These are phyloP conservation scores for Phytopythium mirpurense DNA, from an alignment of 352 stramenopile genomes.

Conservation along the genomic window DNA sequence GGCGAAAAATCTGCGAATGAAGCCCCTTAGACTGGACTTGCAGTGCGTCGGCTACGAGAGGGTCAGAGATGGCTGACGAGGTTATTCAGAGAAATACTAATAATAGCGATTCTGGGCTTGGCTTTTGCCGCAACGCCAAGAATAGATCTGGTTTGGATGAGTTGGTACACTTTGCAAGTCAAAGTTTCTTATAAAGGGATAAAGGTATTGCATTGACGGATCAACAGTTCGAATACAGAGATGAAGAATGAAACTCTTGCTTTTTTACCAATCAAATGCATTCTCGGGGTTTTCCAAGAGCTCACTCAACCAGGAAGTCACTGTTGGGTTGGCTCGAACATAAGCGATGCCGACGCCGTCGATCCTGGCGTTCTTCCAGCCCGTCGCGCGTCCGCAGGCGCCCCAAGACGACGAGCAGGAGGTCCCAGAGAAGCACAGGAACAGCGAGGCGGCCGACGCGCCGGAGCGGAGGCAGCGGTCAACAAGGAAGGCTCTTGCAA, in stretches of 20 bases:
- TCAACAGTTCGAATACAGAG: no score
- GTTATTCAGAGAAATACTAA: background rate
- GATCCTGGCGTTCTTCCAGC: constrained; percentile 6
- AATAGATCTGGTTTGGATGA: no score
- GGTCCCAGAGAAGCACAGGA: background rate
- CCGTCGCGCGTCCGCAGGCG: background rate
- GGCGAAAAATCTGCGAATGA: background rate
- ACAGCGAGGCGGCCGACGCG: background rate
- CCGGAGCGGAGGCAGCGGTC: background rate
- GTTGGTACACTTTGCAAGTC: no score
- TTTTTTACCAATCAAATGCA: background rate
- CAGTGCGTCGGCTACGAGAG: no score
- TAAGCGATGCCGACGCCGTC: constrained; percentile 2
- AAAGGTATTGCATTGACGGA: background rate
- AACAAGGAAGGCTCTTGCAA: background rate
- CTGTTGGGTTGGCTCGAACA: background rate
- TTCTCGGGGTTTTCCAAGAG: constrained; percentile 1
- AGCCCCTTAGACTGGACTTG: background rate
- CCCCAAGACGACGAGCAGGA: background rate
- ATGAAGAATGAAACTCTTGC: no score
- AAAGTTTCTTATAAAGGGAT: background rate
- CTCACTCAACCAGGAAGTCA: background rate
- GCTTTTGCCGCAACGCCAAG: no score
- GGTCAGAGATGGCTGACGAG: background rate
- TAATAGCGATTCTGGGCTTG: background rate